Evolutionary conservation across 2,329 filamentous ascomycete genomes (phyloP).

Genomic region (Cytospora chrysosperma): DNA sequence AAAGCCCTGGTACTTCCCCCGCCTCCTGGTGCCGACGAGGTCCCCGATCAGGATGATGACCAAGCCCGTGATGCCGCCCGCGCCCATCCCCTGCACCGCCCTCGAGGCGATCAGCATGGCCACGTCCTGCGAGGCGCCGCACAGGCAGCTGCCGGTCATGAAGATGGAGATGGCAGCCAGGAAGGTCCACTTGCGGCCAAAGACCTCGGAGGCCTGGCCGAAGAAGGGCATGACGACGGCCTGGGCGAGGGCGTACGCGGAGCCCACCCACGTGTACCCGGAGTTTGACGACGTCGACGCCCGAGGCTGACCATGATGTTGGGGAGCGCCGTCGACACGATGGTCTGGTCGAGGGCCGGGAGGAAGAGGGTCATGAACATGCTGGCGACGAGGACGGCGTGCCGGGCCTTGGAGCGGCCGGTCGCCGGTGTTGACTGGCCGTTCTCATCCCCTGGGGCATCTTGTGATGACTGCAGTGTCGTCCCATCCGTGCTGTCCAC

Average conservation of each 20-base stretch:
- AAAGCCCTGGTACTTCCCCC: conserved; percentile 19
- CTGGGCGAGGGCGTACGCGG: conserved; percentile 16
- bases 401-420: conserved; percentile 10
- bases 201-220: conserved; percentile 16
- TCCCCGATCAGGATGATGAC: conserved; percentile 18
- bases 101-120: conserved; percentile 17
- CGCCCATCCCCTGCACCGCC: conserved; percentile 14
- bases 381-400: conserved; percentile 14
- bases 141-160: conserved; percentile 7
- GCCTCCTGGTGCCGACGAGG: conserved; percentile 10
- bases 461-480: not conserved
- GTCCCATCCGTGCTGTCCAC: conserved; percentile 15
- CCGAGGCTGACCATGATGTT: conserved; percentile 17
- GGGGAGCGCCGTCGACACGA: conserved; percentile 13
- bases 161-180: conserved; percentile 11
- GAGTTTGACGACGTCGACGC: conserved; percentile 13
- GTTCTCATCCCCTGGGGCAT: not conserved
- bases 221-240: conserved; percentile 20
- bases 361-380: conserved; percentile 22
- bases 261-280: conserved; percentile 18
- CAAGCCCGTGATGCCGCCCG: conserved; percentile 9
- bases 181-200: conserved; percentile 17
- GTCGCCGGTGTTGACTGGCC: not conserved
- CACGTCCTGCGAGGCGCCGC: conserved; percentile 17
- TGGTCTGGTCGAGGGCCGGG: conserved; percentile 20